Evolutionary conservation across 371 early-diverging fungal genomes (phyloP).

Genomic region (Mortierella sp.): DNA sequence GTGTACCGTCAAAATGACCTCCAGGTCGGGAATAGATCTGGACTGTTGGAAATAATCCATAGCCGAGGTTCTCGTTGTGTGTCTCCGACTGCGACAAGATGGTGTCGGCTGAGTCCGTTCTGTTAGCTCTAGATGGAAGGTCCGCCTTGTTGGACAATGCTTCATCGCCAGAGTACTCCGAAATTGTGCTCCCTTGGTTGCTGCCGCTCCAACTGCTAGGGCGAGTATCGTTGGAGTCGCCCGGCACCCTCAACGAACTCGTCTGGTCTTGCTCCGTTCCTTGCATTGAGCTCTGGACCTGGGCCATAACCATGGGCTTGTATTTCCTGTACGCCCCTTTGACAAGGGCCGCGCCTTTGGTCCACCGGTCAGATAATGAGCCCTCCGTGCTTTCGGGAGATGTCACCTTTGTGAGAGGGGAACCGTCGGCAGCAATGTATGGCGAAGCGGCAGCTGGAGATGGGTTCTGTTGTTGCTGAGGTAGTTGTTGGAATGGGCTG

Average conservation of each 20-base stretch:
- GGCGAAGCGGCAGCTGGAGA: neutral
- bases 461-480: neutral
- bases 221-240: neutral
- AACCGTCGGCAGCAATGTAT: neutral
- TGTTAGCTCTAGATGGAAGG: neutral
- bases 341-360: slow-evolving; percentile 26
- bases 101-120: slow-evolving; percentile 28
- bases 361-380: slow-evolving; percentile 16
- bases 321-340: slow-evolving; percentile 36
- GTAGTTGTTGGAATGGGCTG: neutral
- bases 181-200: neutral
- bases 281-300: neutral
- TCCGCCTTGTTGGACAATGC: neutral
- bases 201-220: slow-evolving; percentile 11
- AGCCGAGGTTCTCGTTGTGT: slow-evolving; percentile 29
- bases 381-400: slow-evolving; percentile 16
- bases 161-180: slow-evolving; percentile 8
- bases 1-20: slow-evolving; percentile 52
- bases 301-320: slow-evolving; percentile 47
- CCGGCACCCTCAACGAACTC: neutral
- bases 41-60: slow-evolving; percentile 45
- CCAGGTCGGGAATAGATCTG: slow-evolving; percentile 39
- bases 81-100: slow-evolving; percentile 25
- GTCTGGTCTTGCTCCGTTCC: slow-evolving; percentile 5
- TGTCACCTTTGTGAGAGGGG: neutral